Evolutionary conservation across 352 stramenopile genomes (phyloP), one percentile per base, ranked within the genome.

Genomic region (Phytophthora meadii): DNA sequence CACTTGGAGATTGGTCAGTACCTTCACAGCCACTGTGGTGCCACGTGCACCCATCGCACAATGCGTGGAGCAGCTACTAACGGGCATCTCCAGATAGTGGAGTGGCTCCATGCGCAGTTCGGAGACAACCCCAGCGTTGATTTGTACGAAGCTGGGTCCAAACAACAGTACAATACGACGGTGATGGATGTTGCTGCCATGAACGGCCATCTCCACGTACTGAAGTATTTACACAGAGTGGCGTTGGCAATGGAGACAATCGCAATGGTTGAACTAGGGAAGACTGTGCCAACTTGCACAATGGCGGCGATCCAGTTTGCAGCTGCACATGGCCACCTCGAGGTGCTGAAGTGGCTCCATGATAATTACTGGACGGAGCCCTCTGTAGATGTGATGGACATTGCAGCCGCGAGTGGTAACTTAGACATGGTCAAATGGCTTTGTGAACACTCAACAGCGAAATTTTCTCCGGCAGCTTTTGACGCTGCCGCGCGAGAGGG

Each of bases 281-380:
- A 61, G 25, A 66, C 48, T 17, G 41, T 61, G 14, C 63, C 55
- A 24, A 50, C 27, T 15, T 66, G 63, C 11, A 62, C 63, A 36
- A 22, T 45, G 50, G 63, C 63, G 0, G 34, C 63, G 22, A 66
- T 71, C 6, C 55, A 71, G 34, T 58, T 71, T 52, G 56, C 63
- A 34, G 55, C 54, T 4, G 49, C 44, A 24, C 61, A 51, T 28
- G 63, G 55, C 4, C 49, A 71, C 44, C 14, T 81, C 8, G 52
- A 61, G 1, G 54, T 75, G 2, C 22, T 84, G 10, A 40, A 72
- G 32, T 84, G 69, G 69, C 69, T 77, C 22, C 65, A 72, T 14
- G 46, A 45, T 5, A 56, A 72, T n/a, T 69, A 55, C 42, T 57
- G 63, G 32, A 49, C 40, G 28, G 59, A 71, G 2, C 68, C 58